phyloP scores from a whole-genome alignment of 1,284 basidiomycete genomes.

The Sporisorium graminicola region DNA sequence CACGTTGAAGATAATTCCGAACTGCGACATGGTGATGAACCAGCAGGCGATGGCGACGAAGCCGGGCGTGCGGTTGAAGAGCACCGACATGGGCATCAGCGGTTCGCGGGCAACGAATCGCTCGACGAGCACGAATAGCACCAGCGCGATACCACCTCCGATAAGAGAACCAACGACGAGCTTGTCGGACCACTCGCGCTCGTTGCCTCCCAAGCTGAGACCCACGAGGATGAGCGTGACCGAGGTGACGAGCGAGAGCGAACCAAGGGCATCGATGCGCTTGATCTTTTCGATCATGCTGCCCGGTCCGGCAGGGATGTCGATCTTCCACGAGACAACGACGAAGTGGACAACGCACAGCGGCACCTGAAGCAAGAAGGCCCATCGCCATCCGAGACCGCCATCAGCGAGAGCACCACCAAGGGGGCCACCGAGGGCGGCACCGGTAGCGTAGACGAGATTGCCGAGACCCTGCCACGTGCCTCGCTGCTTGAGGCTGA shows the following conservation, averaged over 20 bases:
- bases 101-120: conserved; percentile 71
- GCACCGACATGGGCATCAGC: conserved; percentile 69
- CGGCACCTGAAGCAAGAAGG: conserved; percentile 69
- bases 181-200: conserved; percentile 61
- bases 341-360: conserved; percentile 69
- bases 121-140: conserved; percentile 72
- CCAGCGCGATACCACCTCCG: conserved; percentile 73
- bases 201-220: conserved; percentile 68
- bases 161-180: conserved; percentile 60
- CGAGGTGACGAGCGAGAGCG: conserved; percentile 69
- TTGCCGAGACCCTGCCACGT: conserved; percentile 71
- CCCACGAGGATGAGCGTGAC: conserved; percentile 69
- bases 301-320: conserved; percentile 70
- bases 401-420: conserved; percentile 63
- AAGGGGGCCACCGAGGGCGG: conserved; percentile 67
- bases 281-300: conserved; percentile 70
- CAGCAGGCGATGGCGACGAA: conserved; percentile 70
- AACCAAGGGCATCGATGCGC: conserved; percentile 70
- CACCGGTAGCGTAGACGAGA: conserved; percentile 68
- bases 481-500: conserved; percentile 71
- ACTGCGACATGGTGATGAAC: conserved; percentile 70
- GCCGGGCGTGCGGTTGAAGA: conserved; percentile 70
- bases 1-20: conserved; percentile 69
- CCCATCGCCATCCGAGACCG: conserved; percentile 65
- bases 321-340: conserved; percentile 70